A percentile compares a stretch with the other conserved stretches of the same genome.
These are phyloP conservation scores for Pistacia atlantica DNA, from an alignment of 345 rosid genomes.

Conservation along the genomic window DNA sequence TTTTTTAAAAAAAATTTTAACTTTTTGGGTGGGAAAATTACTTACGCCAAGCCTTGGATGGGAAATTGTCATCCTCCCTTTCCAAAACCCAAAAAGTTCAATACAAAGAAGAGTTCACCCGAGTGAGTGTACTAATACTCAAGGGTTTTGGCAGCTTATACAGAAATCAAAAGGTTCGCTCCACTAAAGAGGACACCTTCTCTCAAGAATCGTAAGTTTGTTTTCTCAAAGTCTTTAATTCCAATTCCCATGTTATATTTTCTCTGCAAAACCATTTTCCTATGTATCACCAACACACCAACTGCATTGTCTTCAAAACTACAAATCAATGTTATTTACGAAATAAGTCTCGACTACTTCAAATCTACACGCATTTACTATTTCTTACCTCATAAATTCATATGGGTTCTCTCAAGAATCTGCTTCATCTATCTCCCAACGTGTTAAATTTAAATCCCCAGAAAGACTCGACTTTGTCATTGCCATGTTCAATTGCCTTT, in stretches of 20 bases:
- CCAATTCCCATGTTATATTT: not conserved
- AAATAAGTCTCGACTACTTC: not conserved
- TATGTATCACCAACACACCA: not conserved
- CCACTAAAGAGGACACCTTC: no score
- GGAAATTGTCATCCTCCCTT: no score
- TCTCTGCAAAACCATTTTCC: not conserved
- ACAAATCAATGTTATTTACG: not conserved
- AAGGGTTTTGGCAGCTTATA: no score
- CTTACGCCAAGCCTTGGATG: no score
- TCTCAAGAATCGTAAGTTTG: not conserved
- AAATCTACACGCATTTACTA: slow-evolving; percentile 12
- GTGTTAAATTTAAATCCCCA: not conserved
- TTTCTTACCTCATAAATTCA: slow-evolving; percentile 26
- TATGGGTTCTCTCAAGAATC: slow-evolving; percentile 25
- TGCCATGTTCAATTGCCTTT: slow-evolving; percentile 21
- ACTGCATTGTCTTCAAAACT: not conserved
- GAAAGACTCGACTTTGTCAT: slow-evolving; percentile 22
- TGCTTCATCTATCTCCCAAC: slow-evolving; percentile 14
- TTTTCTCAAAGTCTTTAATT: not conserved
- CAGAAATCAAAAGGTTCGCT: no score
- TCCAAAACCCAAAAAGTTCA: no score
- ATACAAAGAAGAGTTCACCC: no score
- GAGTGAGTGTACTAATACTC: no score
- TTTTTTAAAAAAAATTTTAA: no score
- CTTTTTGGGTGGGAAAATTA: no score